phyloP scores from a whole-genome alignment of 768 basidiomycete species.

The Suillus decipiens region DNA sequence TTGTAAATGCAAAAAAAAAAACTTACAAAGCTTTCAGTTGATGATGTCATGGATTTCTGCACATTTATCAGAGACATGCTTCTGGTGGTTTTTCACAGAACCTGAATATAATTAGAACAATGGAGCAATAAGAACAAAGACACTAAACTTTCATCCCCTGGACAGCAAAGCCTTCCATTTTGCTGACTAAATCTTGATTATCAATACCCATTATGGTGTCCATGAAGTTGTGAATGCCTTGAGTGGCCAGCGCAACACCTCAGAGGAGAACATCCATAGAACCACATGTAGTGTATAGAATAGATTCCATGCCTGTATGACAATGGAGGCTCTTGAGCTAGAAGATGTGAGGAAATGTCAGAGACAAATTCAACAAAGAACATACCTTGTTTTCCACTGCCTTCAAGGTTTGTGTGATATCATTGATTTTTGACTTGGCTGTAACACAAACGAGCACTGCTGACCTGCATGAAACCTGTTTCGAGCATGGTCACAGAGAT shows the following conservation, averaged over 20 bases:
- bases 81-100: slow-evolving; percentile 8
- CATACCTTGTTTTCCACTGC: no score
- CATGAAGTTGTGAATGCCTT: slow-evolving; percentile 13
- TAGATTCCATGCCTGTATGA: no score
- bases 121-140: background rate
- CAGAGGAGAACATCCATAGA: slow-evolving; percentile 2
- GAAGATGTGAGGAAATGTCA: no score
- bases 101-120: background rate
- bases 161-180: slow-evolving; percentile 14
- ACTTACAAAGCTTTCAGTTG: background rate
- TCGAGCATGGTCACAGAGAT: no score
- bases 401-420: no score
- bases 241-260: slow-evolving; percentile 9
- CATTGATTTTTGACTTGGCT: no score
- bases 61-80: background rate
- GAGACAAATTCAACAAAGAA: no score
- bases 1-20: background rate
- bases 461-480: no score
- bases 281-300: no score
- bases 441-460: no score
- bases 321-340: no score
- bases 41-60: background rate
- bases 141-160: slow-evolving; percentile 13
- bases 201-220: slow-evolving; percentile 7
- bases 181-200: slow-evolving; percentile 15